A percentile compares a stretch with the other conserved stretches of the same genome.
phyloP scores from a whole-genome alignment of 2,329 filamentous ascomycete genomes.

The Beauveria brongniartii region DNA sequence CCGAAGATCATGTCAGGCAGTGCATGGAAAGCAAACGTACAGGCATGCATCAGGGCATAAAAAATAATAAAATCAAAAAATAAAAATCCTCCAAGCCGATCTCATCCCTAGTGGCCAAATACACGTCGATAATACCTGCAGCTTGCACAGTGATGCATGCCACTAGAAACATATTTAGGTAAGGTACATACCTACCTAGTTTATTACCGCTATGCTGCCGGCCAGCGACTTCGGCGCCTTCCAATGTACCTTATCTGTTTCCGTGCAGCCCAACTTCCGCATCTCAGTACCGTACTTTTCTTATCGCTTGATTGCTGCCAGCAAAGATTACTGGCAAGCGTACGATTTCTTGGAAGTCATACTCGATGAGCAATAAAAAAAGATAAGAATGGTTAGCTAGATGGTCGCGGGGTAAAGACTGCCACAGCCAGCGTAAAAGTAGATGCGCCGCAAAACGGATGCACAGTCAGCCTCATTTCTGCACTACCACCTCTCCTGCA shows the following conservation, averaged over 20 bases:
- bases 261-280: neutral
- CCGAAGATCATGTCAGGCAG: too few relatives aligned
- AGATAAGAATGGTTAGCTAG: neutral
- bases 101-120: too few relatives aligned
- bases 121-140: too few relatives aligned
- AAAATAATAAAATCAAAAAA: too few relatives aligned
- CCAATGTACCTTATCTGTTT: neutral
- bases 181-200: neutral
- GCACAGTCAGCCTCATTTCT: neutral
- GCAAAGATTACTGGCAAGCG: too few relatives aligned
- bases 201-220: neutral
- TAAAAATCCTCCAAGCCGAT: too few relatives aligned
- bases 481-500: neutral
- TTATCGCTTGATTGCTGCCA: neutral
- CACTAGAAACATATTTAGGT: neutral
- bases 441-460: neutral
- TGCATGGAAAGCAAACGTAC: too few relatives aligned
- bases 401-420: neutral
- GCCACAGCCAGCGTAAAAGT: neutral
- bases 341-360: too few relatives aligned
- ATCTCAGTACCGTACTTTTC: neutral
- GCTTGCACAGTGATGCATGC: neutral
- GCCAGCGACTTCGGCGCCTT: neutral
- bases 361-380: too few relatives aligned
- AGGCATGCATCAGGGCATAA: too few relatives aligned